Base-by-base conservation (phyloP, 1,284 basidiomycete species). In the Exobasidium rhododendri region DNA sequence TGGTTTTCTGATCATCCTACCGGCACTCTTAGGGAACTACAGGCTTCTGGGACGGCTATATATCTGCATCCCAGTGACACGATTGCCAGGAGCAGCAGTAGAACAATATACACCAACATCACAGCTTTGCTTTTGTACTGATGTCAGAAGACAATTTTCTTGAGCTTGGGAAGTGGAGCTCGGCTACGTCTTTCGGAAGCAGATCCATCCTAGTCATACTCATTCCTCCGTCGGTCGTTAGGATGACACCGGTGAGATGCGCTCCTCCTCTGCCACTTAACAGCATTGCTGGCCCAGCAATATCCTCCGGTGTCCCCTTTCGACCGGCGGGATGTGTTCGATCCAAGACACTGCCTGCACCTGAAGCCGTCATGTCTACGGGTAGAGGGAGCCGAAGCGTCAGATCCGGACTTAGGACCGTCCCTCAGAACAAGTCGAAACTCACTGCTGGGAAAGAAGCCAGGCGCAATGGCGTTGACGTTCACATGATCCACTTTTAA, bases 401-500 rank as follows among this genome's bases (percentile, higher is more conserved):
- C 14, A 52, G 50, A 45, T 17, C 17, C 43, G 43, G 43, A 32
- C 17, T 52, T 24, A 14, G 40, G 17, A 30, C 50, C 50, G 7
- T 22, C 45, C 40, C n/a, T n/a, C n/a, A n/a, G n/a, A n/a, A n/a
- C n/a, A n/a, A n/a, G n/a, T n/a, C n/a, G n/a, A n/a, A 13, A 54
- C 56, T 51, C 56, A 57, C 56, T 57, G 11, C 30, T 55, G 31
- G 61, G 61, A 26, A 63, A 63, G 58, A 50, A 63, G 4, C 61
- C 61, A 17, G 61, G 61, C 5, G 57, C 57, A 11, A 63, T 14
- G 2, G 61, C 61, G 28, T 62, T 61, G 49, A 61, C 58, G 29
- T 59, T 63, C 10, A 63, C 51, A 28, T 59, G 24, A 32, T 29
- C n/a, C 13, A 29, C 17, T 40, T 55, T 60, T 20, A 63, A 49